phyloP scores from a whole-genome alignment of 192 early-diverging fungal genomes.

The Entophlyctis helioformis region DNA sequence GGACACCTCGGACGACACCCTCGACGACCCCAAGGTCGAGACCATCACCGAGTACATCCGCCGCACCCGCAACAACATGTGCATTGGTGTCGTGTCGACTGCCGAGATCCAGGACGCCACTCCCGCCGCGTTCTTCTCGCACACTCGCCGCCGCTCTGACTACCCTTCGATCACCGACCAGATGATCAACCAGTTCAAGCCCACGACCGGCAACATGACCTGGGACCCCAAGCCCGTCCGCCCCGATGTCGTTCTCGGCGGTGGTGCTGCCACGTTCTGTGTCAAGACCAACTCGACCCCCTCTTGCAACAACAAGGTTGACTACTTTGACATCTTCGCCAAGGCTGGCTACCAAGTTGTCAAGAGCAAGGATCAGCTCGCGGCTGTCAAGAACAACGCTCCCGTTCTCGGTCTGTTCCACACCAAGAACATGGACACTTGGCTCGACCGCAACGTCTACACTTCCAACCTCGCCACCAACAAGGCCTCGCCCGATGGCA shows the following conservation, averaged over 20 bases:
- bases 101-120: slow-evolving; percentile 50
- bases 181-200: neutral
- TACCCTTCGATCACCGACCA: slow-evolving; percentile 40
- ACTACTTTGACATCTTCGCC: slow-evolving; percentile 37
- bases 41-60: slow-evolving; percentile 46
- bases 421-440: slow-evolving; percentile 44
- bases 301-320: slow-evolving; percentile 28
- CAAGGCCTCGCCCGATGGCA: no score
- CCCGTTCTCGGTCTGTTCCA: slow-evolving; percentile 55
- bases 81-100: slow-evolving; percentile 54
- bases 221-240: slow-evolving; percentile 29
- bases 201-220: neutral
- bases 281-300: slow-evolving; percentile 8
- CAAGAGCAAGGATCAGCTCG: slow-evolving; percentile 25
- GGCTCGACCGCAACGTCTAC: slow-evolving; percentile 50
- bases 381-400: slow-evolving; percentile 31
- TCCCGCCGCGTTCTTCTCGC: no score
- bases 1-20: slow-evolving; percentile 38
- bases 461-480: slow-evolving; percentile 35
- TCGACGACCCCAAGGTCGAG: no score
- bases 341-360: no score
- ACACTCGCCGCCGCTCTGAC: slow-evolving; percentile 43
- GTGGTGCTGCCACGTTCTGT: slow-evolving; percentile 50
- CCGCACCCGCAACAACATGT: slow-evolving; percentile 41
- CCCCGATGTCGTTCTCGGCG: slow-evolving; percentile 51